Evolutionary conservation across 2,329 filamentous ascomycete genomes (phyloP), one percentile per base, ranked within the genome.

Genomic region (Fusarium buxicola): DNA sequence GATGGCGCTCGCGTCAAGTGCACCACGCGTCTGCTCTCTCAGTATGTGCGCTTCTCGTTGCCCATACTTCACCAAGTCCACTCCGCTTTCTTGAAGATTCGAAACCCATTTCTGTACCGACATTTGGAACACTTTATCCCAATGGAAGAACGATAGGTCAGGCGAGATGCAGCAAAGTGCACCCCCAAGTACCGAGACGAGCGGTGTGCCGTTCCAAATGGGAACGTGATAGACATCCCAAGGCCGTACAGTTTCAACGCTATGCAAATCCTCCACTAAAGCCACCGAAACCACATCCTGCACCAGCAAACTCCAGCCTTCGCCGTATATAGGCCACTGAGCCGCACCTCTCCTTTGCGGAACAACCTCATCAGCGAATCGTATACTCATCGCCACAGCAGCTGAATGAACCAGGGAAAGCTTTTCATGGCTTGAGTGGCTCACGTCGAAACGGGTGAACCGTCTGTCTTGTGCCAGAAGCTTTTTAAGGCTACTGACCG

Each of bases 371-470:
- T 72, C 63, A 0, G 70, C 55, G 27, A 60, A 66, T 1, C 66
- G 57, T 2, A 63, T 66, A 1, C 69, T 31, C 7, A 73, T 9
- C 0, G 57, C 58, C 10, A 73, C 10, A 1, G 69, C 72, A 1
- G 18, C 47, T 0, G 72, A 73, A 12, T 74, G 72, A 3, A 74
- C 9, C 0, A 74, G 46, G 0, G 71, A 74, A 2, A 72, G 0
- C 0, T 54, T 47, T 2, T 65, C 55, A 1, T 24, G 27, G 0
- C 16, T 72, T 7, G 72, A 73, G 0, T 50, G 18, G 0, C 9
- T 8, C 1, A 73, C 62, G 1, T 69, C 62, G 1, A 43, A 43
- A 1, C 28, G 7, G 0, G 53, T 46, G 0, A 69, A 4, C 0
- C 31, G 16, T 9, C 1, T 1, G 8, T 65, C 44, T n/a, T 57